phyloP scores from a whole-genome alignment of 257 asterid genomes.

The Salvia miltiorrhiza region DNA sequence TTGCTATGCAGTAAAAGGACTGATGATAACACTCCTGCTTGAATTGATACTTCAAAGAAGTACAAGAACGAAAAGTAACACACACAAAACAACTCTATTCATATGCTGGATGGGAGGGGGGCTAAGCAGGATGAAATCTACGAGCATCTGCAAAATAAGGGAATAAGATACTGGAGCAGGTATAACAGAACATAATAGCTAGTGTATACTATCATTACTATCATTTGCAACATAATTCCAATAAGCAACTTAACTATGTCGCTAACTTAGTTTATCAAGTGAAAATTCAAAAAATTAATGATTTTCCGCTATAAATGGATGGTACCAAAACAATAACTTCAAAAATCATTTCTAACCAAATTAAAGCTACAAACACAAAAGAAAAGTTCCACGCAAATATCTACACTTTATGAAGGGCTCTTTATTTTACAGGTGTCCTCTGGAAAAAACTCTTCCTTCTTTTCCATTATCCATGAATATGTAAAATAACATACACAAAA shows the following conservation, averaged over 20 bases:
- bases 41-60: not conserved
- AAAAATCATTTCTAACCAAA: not conserved
- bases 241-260: not conserved
- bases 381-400: not conserved
- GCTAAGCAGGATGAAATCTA: not conserved
- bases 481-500: not conserved
- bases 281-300: not conserved
- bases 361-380: not conserved
- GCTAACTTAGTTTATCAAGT: not conserved
- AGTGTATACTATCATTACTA: not conserved
- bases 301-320: not conserved
- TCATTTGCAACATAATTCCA: not conserved
- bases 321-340: not conserved
- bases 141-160: not conserved
- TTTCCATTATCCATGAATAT: not conserved
- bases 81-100: not conserved
- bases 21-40: not conserved
- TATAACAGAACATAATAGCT: not conserved
- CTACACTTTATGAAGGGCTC: not conserved
- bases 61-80: not conserved
- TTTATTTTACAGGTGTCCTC: not conserved
- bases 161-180: not conserved
- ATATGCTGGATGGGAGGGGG: not conserved
- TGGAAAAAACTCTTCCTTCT: not conserved
- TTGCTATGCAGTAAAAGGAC: not conserved